Base-by-base conservation (phyloP, 2,329 filamentous ascomycete genomes). In the Trichoderma sp. region DNA sequence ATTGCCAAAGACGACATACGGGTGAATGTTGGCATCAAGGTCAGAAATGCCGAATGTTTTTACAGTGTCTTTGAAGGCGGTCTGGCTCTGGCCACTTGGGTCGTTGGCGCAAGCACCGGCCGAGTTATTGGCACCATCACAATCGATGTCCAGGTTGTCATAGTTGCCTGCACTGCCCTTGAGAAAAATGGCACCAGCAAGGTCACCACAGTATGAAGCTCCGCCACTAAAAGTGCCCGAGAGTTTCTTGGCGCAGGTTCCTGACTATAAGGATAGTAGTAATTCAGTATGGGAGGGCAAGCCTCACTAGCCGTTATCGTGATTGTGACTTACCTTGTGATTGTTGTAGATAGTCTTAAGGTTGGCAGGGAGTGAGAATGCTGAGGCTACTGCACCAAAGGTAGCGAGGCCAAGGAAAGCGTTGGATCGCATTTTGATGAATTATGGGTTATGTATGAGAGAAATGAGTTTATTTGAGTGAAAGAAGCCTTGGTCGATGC, bases 111-210 rank as follows among this genome's bases (percentile, higher is more conserved):
- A 69, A 39, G 54, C 67, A 22, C 67, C 67, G 17, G 54, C 63
- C 15, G 63, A 67, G n/a, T 37, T 67, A 17, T 69, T 69, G 54
- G 67, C 67, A 1, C 67, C 67, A 52, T 69, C 67, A 29, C 67
- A 69, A 19, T 69, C 67, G 22, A 69, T 69, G 29, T 69, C 67
- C 27, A 69, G 29, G 56, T 69, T 69, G n/a, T 69, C 67, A 52
- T 69, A 69, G 27, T 70, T 66, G 39, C 63, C 67, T 8, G 45
- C 19, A 13, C 64, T 70, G 3, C 69, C 75, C 71, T 84, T 70
- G 19, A 70, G 63, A 61, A 69, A 71, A 53, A 70, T 67, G 2
- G 61, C 84, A 4, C 70, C 71, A 0, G 76, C 75, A 42, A 86
- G 79, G 15, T 78, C 71, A 69, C 78, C 19, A 71, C 70, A 71